Evolutionary conservation across 2,329 filamentous ascomycete genomes (phyloP).

Genomic region (Nectriaceae sp.): DNA sequence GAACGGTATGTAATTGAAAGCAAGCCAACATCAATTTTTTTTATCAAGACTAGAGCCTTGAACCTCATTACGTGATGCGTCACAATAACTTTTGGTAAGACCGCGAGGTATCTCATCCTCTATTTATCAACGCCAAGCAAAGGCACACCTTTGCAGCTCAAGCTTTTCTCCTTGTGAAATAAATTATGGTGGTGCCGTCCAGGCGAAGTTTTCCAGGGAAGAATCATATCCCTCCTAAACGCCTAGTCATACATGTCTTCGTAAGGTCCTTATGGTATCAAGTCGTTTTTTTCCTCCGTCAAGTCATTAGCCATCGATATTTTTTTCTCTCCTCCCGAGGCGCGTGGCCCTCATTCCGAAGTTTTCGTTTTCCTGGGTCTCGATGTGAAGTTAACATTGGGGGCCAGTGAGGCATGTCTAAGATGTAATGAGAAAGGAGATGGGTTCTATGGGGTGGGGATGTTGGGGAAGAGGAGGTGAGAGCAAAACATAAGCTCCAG

Average conservation of each 20-base stretch:
- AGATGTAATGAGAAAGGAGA: not conserved
- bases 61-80: too few species aligned
- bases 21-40: too few species aligned
- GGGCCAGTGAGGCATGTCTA: conserved; percentile 6
- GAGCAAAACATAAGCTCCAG: conserved; percentile 53
- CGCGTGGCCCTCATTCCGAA: not conserved
- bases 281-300: conserved; percentile 23
- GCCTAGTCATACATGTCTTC: conserved; percentile 20
- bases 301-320: conserved; percentile 32
- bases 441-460: not conserved
- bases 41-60: too few species aligned
- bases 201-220: conserved; percentile 2
- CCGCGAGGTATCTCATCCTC: conserved; percentile 22
- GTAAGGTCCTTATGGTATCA: conserved; percentile 28
- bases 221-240: conserved; percentile 3
- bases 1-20: too few species aligned
- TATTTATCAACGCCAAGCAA: conserved; percentile 28
- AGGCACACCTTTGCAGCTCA: conserved; percentile 7
- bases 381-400: not conserved
- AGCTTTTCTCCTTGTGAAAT: conserved; percentile 10
- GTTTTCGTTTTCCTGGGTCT: not conserved
- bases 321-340: not conserved
- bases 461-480: conserved; percentile 45
- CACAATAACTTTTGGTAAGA: conserved; percentile 5
- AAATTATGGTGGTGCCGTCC: too few species aligned